Percentiles rank a stretch among this genome's conserved stretches.
Conservation (phyloP, 768 basidiomycete species). For the Leccinum subtestaceum region DNA sequence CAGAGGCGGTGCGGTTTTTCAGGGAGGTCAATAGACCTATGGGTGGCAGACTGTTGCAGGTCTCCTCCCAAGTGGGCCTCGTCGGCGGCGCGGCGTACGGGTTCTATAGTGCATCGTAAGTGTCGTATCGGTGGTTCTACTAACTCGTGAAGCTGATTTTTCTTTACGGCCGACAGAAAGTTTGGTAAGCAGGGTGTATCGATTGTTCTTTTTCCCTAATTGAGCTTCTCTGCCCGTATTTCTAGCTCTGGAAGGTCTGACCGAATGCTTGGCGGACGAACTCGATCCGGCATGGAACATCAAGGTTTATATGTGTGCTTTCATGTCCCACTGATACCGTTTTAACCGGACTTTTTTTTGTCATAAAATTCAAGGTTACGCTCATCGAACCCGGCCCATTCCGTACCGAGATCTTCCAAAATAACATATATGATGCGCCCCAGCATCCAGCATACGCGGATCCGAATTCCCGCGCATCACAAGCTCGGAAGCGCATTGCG, state of each 20-base stretch:
- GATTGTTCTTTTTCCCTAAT: background rate
- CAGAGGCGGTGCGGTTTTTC: slow-evolving; percentile 34
- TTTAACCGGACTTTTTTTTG: background rate
- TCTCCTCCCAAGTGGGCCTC: slow-evolving; percentile 35
- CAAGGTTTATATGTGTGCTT: slow-evolving; percentile 9
- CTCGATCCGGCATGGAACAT: slow-evolving; percentile 21
- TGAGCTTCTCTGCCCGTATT: background rate
- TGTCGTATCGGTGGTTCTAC: background rate
- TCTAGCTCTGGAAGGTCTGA: slow-evolving; percentile 19
- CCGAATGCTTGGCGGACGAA: slow-evolving; percentile 9
- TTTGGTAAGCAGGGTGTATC: slow-evolving; percentile 12
- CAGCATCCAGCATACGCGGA: slow-evolving; percentile 22
- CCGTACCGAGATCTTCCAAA: slow-evolving; percentile 11
- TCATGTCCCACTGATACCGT: background rate
- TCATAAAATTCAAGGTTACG: slow-evolving; percentile 9
- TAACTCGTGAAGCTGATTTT: background rate
- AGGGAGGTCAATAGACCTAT: slow-evolving; percentile 37
- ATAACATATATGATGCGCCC: background rate
- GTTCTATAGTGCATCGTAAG: slow-evolving; percentile 30
- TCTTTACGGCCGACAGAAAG: slow-evolving; percentile 7
- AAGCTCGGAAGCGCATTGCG: background rate
- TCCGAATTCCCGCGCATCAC: slow-evolving; percentile 1
- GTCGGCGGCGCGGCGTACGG: slow-evolving; percentile 6
- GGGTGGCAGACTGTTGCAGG: slow-evolving; percentile 39
- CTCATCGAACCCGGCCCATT: slow-evolving; percentile 18